These are phyloP conservation scores for Lipomyces oligophaga DNA, from an alignment of 805 yeast species.

Conservation along the genomic window DNA sequence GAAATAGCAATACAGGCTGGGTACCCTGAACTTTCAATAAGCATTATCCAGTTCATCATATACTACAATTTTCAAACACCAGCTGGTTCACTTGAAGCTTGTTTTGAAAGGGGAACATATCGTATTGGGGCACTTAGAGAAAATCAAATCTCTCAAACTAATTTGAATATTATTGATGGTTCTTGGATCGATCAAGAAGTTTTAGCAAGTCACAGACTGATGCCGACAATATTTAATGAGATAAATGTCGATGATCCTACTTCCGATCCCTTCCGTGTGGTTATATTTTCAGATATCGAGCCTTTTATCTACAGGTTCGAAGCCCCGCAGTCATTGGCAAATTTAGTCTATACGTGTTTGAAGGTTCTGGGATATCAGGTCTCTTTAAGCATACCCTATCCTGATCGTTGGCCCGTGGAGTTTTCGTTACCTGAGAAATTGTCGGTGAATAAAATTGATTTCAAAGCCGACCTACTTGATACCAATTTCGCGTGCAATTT, in stretches of 20 bases:
- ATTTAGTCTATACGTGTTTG: conserved; percentile 22
- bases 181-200: conserved; percentile 2
- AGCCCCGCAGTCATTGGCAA: neutral
- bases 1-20: conserved; percentile 24
- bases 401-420: conserved; percentile 10
- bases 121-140: conserved; percentile 26
- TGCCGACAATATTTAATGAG: neutral
- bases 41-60: conserved; percentile 28
- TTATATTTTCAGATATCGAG: conserved; percentile 28
- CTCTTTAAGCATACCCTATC: conserved; percentile 1
- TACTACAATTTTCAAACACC: conserved; percentile 17
- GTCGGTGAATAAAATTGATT: no score
- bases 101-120: conserved; percentile 29
- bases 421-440: neutral
- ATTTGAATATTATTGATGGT: neutral
- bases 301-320: conserved; percentile 17
- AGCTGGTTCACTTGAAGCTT: conserved; percentile 7
- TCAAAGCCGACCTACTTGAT: no score
- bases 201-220: neutral
- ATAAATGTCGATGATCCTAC: neutral
- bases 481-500: no score
- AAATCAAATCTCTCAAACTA: neutral
- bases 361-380: conserved; percentile 24
- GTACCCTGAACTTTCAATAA: conserved; percentile 29
- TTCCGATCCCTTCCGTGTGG: conserved; percentile 25